Evolutionary conservation across 192 early-diverging fungal genomes (phyloP).

Genomic region (Coemansia sp.): DNA sequence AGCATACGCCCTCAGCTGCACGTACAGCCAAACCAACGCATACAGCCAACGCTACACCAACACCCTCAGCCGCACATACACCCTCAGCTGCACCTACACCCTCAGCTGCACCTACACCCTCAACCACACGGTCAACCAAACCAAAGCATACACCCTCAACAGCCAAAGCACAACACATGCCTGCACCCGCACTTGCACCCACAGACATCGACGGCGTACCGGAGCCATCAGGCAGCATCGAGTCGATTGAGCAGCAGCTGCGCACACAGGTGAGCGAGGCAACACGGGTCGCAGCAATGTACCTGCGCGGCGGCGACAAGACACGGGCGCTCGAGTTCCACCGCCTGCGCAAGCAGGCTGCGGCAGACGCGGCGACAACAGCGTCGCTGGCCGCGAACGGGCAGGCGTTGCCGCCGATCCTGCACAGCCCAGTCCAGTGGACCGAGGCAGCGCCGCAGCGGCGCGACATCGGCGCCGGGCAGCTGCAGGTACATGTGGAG

Average conservation of each 20-base stretch:
- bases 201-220: neutral
- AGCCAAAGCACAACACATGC: too few relatives aligned
- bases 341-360: constrained; percentile 34
- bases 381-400: constrained; percentile 27
- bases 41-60: neutral
- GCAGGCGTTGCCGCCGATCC: constrained; percentile 23
- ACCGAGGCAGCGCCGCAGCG: constrained; percentile 32
- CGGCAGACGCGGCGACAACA: constrained; percentile 25
- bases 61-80: too few relatives aligned
- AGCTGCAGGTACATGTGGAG: constrained; percentile 33
- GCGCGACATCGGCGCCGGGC: constrained; percentile 38
- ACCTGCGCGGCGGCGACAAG: constrained; percentile 33
- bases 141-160: too few relatives aligned
- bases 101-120: too few relatives aligned
- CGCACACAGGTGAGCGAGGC: constrained; percentile 21
- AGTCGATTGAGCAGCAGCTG: constrained; percentile 21
- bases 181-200: neutral
- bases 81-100: too few relatives aligned
- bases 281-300: constrained; percentile 29
- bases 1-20: neutral
- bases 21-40: neutral
- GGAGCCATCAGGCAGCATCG: constrained; percentile 18
- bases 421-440: constrained; percentile 38
- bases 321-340: constrained; percentile 40
- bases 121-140: too few relatives aligned